phyloP scores from a whole-genome alignment of 345 rosid genomes.

The Eucalyptus victrix region DNA sequence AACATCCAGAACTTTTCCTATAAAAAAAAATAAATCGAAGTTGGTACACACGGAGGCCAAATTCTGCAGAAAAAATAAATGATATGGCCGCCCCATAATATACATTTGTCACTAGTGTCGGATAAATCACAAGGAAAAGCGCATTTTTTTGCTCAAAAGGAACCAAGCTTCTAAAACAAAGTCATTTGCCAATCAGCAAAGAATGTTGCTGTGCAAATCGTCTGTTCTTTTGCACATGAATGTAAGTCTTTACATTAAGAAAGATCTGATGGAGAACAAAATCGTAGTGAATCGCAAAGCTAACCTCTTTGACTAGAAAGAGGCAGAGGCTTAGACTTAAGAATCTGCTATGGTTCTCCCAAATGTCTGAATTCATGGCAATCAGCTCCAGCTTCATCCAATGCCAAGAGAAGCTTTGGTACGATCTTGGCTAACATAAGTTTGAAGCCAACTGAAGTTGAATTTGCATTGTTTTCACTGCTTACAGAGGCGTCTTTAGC shows the following conservation, averaged over 20 bases:
- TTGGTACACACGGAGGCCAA: neutral
- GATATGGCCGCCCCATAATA: neutral
- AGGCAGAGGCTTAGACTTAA: neutral
- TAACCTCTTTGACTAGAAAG: slow-evolving; percentile 2
- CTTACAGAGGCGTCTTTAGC: slow-evolving; percentile 46
- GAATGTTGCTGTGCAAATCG: neutral
- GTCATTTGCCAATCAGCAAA: neutral
- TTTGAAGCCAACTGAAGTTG: slow-evolving; percentile 88
- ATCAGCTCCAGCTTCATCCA: slow-evolving; percentile 66
- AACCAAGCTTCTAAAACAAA: neutral
- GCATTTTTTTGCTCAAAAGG: neutral
- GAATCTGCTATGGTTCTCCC: slow-evolving; percentile 7
- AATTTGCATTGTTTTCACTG: slow-evolving; percentile 28
- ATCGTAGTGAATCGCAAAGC: slow-evolving; percentile 3
- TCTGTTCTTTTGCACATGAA: neutral
- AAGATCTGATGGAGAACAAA: neutral
- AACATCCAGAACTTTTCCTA: neutral
- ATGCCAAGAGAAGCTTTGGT: slow-evolving; percentile 58
- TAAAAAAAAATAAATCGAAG: neutral
- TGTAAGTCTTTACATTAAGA: neutral
- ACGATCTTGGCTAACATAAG: slow-evolving; percentile 81
- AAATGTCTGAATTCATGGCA: slow-evolving; percentile 49
- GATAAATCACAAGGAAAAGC: neutral
- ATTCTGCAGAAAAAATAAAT: neutral
- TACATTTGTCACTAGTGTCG: neutral